Conservation (phyloP, 345 rosid genomes). For the Heritiera littoralis region DNA sequence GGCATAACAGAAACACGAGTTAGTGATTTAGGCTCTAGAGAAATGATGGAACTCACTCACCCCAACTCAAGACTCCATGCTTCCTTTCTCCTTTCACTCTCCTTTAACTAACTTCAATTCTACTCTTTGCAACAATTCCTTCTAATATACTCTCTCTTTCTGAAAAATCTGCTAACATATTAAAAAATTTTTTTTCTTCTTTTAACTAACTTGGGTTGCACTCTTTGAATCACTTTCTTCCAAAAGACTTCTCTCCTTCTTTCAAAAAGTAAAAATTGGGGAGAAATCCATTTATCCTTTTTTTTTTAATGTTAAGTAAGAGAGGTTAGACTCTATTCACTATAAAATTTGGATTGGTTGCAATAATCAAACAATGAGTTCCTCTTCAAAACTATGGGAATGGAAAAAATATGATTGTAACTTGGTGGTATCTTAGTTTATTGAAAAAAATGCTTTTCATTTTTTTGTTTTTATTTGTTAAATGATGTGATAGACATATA, state of each 20-base stretch:
- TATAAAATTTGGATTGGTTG: background rate
- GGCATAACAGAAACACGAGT: conserved; percentile 18
- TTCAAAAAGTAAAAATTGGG: conserved; percentile 23
- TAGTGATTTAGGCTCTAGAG: background rate
- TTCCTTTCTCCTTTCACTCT: background rate
- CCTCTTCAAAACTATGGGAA: background rate
- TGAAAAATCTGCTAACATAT: conserved; percentile 3
- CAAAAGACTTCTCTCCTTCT: conserved; percentile 25
- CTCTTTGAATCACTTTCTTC: conserved; percentile 49
- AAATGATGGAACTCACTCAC: conserved; percentile 31
- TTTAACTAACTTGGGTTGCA: conserved; percentile 41
- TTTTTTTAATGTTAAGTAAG: background rate
- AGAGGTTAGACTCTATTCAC: conserved; percentile 21
- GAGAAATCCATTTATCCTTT: background rate
- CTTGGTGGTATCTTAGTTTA: background rate
- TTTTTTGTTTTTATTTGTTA: background rate
- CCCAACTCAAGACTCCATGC: background rate
- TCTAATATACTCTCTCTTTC: conserved; percentile 26
- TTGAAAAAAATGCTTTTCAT: background rate
- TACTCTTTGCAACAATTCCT: conserved; percentile 44
- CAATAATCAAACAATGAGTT: background rate
- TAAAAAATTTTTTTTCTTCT: background rate
- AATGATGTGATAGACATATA: background rate
- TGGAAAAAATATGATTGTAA: background rate
- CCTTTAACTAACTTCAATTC: conserved; percentile 37